Conservation (phyloP, 495 filamentous ascomycete genomes). For the Xylaria castorea region DNA sequence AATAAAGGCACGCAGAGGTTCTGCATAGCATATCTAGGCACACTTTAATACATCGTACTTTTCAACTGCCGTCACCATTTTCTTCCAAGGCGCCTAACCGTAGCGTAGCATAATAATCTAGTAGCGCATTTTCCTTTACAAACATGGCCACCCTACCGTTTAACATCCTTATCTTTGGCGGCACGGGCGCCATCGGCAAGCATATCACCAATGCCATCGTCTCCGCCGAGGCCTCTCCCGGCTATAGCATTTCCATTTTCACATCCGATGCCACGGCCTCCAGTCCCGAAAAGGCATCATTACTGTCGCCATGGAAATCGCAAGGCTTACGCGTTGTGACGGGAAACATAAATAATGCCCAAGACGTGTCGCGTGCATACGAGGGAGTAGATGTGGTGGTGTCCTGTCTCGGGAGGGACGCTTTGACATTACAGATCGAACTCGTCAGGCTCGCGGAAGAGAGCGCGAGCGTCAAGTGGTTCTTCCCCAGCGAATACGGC, state of each 20-base stretch:
- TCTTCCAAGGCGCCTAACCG: not conserved
- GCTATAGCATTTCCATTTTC: constrained; percentile 63
- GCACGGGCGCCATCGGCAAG: constrained; percentile 70
- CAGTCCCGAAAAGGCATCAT: constrained; percentile 50
- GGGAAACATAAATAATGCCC: constrained; percentile 61
- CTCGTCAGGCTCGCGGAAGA: constrained; percentile 65
- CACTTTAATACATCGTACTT: not conserved
- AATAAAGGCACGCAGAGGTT: not conserved
- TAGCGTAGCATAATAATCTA: not conserved
- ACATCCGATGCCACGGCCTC: constrained; percentile 62
- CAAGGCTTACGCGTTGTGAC: constrained; percentile 63
- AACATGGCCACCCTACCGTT: constrained; percentile 36
- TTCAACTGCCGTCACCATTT: not conserved
- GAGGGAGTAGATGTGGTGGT: constrained; percentile 69
- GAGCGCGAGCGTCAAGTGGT: constrained; percentile 64
- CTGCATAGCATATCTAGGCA: not conserved
- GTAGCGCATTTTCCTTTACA: not conserved
- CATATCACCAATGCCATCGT: constrained; percentile 68
- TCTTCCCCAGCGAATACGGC: constrained; percentile 76
- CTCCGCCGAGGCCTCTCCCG: constrained; percentile 58
- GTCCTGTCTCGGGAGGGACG: constrained; percentile 66
- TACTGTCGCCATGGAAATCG: constrained; percentile 54
- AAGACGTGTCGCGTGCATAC: constrained; percentile 62
- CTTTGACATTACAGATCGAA: constrained; percentile 63
- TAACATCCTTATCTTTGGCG: constrained; percentile 72